A percentile compares a stretch with the other conserved stretches of the same genome.
phyloP scores from a whole-genome alignment of 78 protist genomes.

The Speleostelium caveatum region DNA sequence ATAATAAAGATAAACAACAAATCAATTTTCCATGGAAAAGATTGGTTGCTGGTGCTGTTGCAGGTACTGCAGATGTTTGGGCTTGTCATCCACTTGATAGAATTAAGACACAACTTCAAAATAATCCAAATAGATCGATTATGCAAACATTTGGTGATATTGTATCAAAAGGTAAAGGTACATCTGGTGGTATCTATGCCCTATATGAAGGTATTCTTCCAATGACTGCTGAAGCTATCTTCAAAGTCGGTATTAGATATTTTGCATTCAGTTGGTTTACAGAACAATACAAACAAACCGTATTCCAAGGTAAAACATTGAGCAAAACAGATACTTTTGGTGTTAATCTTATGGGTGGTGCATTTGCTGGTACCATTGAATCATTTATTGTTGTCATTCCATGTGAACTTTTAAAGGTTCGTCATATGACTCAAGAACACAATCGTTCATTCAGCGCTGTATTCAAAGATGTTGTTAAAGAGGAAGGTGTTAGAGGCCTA shows the following conservation, averaged over 20 bases:
- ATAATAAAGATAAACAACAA: no score
- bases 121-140: conserved; percentile 66
- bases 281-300: conserved; percentile 18
- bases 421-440: conserved; percentile 77
- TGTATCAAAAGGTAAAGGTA: conserved; percentile 58
- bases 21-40: conserved; percentile 76
- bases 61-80: conserved; percentile 82
- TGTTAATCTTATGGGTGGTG: conserved; percentile 58
- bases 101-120: conserved; percentile 70
- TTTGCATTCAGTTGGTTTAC: conserved; percentile 73
- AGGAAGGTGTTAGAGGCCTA: conserved; percentile 63
- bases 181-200: conserved; percentile 47
- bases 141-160: conserved; percentile 50
- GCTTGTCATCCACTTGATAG: conserved; percentile 80
- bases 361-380: conserved; percentile 76
- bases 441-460: conserved; percentile 44
- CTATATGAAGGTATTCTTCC: conserved; percentile 73
- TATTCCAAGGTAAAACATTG: background rate
- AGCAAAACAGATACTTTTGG: conserved; percentile 24
- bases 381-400: conserved; percentile 70
- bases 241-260: conserved; percentile 74
- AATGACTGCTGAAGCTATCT: conserved; percentile 72
- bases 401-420: conserved; percentile 71
- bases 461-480: conserved; percentile 31
- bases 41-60: conserved; percentile 78